phyloP scores from a whole-genome alignment of 441 rosid species.

The Cnidoscolus chayamansa region DNA sequence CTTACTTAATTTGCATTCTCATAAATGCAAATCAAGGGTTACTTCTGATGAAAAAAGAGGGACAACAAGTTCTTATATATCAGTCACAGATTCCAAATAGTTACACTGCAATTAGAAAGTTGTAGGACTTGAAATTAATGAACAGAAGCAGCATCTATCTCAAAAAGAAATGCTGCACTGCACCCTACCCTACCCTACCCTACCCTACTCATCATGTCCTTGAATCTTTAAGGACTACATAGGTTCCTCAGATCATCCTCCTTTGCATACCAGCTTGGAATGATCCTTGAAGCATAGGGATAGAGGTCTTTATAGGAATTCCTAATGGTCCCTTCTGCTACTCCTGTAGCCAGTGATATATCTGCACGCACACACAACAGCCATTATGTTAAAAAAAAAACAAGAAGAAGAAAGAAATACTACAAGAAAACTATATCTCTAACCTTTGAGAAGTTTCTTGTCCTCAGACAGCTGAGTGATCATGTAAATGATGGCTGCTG shows the following conservation, averaged over 20 bases:
- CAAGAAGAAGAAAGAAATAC: background rate
- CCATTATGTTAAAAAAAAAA: background rate
- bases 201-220: background rate
- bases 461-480: conserved; percentile 78
- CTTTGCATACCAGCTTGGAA: conserved; percentile 77
- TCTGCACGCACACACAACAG: conserved; percentile 41
- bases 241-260: conserved; percentile 62
- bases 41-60: too few relatives aligned
- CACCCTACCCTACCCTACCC: background rate
- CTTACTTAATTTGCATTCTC: too few relatives aligned
- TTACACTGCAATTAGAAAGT: background rate
- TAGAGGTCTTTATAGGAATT: conserved; percentile 78
- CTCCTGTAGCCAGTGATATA: conserved; percentile 71
- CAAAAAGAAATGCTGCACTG: background rate
- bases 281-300: conserved; percentile 59
- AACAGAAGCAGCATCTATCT: conserved; percentile 18
- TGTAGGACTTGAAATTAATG: background rate
- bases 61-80: background rate
- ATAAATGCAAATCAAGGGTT: too few relatives aligned
- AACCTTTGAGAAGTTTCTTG: conserved; percentile 58
- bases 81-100: background rate
- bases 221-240: conserved; percentile 46
- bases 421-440: conserved; percentile 36
- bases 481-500: conserved; percentile 73
- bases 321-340: conserved; percentile 83